Evolutionary conservation across 1,284 basidiomycete genomes (phyloP).

Genomic region (Ustilago shanxiensis): DNA sequence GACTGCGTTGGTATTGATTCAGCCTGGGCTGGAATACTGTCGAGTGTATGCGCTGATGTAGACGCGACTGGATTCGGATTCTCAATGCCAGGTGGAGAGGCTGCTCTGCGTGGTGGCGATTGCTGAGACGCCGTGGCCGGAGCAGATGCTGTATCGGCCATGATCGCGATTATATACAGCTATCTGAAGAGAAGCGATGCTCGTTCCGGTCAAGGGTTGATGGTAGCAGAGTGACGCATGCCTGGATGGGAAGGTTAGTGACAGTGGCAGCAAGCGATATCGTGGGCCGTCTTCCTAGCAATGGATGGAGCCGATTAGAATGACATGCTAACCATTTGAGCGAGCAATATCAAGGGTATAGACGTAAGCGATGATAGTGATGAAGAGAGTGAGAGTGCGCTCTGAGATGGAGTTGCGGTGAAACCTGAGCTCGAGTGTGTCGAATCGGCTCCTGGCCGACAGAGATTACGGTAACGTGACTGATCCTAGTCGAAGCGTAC

Average conservation of each 20-base stretch:
- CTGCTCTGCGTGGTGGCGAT: slow-evolving; percentile 31
- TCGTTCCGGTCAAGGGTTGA: slow-evolving; percentile 18
- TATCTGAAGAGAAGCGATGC: neutral
- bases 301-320: neutral
- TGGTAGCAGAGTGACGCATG: slow-evolving; percentile 5
- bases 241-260: slow-evolving; percentile 19
- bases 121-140: slow-evolving; percentile 6
- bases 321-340: neutral
- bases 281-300: neutral
- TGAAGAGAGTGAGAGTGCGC: neutral
- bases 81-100: slow-evolving; percentile 44
- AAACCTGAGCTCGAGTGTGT: neutral
- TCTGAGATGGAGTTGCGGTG: neutral
- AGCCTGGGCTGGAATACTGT: slow-evolving; percentile 9
- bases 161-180: neutral
- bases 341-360: neutral
- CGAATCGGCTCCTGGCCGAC: neutral
- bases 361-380: neutral
- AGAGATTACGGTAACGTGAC: neutral
- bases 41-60: slow-evolving; percentile 56
- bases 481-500: neutral
- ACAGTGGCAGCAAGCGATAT: neutral
- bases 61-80: slow-evolving; percentile 51
- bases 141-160: slow-evolving; percentile 26
- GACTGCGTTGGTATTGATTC: neutral